Conservation (phyloP, 2,329 filamentous ascomycete genomes). For the Aspergillus vadensis region DNA sequence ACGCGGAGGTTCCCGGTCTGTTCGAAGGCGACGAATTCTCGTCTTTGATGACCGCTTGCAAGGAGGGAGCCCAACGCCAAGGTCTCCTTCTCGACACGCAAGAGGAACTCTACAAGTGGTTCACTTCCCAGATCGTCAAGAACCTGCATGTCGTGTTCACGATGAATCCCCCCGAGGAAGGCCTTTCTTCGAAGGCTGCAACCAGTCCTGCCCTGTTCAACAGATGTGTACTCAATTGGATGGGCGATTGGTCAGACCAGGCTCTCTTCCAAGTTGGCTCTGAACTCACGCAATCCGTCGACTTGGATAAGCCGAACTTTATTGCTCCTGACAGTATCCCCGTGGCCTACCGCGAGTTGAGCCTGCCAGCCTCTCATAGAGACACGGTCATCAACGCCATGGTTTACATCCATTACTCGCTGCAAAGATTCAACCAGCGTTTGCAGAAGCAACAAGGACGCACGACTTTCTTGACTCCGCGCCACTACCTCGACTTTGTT, state of each 20-base stretch:
- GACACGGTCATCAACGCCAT: slow-evolving; percentile 95
- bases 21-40: slow-evolving; percentile 99
- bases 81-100: slow-evolving; percentile 93
- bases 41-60: slow-evolving; percentile 98
- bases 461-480: slow-evolving; percentile 88
- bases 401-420: slow-evolving; percentile 97
- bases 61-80: slow-evolving; percentile 95
- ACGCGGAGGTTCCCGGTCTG: slow-evolving; percentile 97
- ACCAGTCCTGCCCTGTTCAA: slow-evolving; percentile 99
- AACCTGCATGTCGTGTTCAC: slow-evolving; percentile 99
- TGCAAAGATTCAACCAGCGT: slow-evolving; percentile 85
- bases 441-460: slow-evolving; percentile 90
- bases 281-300: slow-evolving; percentile 93
- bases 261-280: slow-evolving; percentile 96
- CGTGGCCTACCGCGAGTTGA: slow-evolving; percentile 84
- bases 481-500: slow-evolving; percentile 97
- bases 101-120: slow-evolving; percentile 99
- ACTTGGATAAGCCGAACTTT: slow-evolving; percentile 86
- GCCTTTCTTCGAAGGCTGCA: slow-evolving; percentile 90
- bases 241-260: slow-evolving; percentile 99
- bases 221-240: slow-evolving; percentile 99
- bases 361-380: slow-evolving; percentile 82
- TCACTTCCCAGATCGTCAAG: slow-evolving; percentile 98
- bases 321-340: slow-evolving; percentile 86
- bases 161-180: slow-evolving; percentile 98